A percentile compares a stretch with the other conserved stretches of the same genome.
Evolutionary conservation across 1,284 basidiomycete species (phyloP).

Genomic region (Puccinia novopanici): DNA sequence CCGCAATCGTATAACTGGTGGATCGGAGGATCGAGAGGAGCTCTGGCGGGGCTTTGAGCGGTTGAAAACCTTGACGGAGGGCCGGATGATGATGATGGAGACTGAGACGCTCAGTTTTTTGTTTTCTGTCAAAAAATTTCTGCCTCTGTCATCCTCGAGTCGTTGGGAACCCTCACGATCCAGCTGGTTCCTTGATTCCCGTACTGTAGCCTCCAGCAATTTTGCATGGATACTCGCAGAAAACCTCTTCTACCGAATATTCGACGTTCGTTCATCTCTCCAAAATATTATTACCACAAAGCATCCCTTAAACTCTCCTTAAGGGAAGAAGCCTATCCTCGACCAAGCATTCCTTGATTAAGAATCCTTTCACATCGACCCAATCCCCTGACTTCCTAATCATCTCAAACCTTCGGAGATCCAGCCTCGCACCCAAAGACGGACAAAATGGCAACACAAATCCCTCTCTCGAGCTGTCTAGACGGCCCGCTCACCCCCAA

Average conservation of each 20-base stretch:
- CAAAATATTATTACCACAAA: background rate
- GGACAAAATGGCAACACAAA: conserved; percentile 20
- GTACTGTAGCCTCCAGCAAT: no score
- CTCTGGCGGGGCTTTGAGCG: no score
- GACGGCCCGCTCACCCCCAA: conserved; percentile 19
- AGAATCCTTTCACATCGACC: background rate
- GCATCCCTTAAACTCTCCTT: background rate
- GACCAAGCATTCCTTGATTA: background rate
- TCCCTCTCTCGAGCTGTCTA: conserved; percentile 19
- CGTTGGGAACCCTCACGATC: background rate
- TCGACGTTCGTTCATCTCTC: background rate
- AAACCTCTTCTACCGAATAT: background rate
- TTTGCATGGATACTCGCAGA: no score
- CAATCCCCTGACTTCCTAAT: background rate
- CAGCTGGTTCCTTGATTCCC: no score
- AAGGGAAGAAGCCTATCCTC: background rate
- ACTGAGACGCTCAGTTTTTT: no score
- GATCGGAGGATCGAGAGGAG: no score
- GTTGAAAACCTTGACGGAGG: no score
- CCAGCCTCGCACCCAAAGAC: background rate
- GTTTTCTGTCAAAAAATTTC: background rate
- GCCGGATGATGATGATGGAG: no score
- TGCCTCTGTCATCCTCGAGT: background rate
- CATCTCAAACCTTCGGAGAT: background rate
- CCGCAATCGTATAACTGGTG: no score